phyloP scores from a whole-genome alignment of 495 filamentous ascomycete genomes.

The Hyaloscypha variabilis region DNA sequence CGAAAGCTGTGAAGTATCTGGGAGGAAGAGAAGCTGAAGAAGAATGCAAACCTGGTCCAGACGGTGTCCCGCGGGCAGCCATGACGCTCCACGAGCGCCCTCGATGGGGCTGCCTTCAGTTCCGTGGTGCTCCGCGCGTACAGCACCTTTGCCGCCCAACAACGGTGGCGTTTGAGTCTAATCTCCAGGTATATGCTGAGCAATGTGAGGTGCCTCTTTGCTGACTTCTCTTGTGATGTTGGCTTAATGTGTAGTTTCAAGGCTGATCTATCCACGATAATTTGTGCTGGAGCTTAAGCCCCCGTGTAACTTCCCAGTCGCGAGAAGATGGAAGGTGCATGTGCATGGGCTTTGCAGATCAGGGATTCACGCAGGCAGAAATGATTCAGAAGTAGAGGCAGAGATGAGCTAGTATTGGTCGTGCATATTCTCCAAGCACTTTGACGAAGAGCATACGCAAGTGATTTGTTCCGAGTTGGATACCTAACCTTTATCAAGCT shows the following conservation, averaged over 20 bases:
- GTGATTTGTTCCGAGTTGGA: neutral
- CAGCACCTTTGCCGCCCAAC: constrained; percentile 3
- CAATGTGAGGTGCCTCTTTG: neutral
- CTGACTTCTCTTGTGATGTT: neutral
- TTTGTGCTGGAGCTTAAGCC: neutral
- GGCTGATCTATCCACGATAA: neutral
- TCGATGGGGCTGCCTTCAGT: constrained; percentile 13
- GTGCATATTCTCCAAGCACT: neutral
- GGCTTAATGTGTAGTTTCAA: neutral
- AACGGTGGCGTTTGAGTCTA: neutral
- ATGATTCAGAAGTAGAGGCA: neutral
- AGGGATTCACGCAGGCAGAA: neutral
- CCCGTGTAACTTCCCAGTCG: constrained; percentile 3
- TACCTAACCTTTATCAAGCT: neutral
- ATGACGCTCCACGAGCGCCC: constrained; percentile 18
- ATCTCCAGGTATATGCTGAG: neutral
- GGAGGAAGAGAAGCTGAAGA: constrained; percentile 1
- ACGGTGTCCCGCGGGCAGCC: constrained; percentile 10
- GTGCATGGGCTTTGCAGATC: neutral
- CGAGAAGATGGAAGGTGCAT: neutral
- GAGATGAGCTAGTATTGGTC: neutral
- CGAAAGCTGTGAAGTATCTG: neutral
- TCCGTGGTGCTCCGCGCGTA: constrained; percentile 14
- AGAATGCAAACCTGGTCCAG: constrained; percentile 26
- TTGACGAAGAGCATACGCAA: neutral